Evolutionary conservation across 495 filamentous ascomycete genomes (phyloP), one percentile per base, ranked within the genome.

Genomic region (Penicillium canariense): DNA sequence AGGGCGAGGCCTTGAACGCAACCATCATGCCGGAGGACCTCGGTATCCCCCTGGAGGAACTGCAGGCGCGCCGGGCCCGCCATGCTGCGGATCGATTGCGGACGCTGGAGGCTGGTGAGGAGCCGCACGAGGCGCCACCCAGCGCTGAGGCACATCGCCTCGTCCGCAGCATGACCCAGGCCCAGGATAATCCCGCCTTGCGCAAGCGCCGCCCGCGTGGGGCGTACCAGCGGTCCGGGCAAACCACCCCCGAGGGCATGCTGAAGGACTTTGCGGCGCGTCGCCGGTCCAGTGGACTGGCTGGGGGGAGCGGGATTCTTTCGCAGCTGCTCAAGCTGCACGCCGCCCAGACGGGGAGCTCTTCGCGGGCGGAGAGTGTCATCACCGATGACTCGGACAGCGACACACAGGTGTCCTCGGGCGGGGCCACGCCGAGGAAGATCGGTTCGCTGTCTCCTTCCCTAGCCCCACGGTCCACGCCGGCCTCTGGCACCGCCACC

Each of bases 401-500:
- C 32, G 73, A 76, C 6, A 70, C 71, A 2, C 61, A 59, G 40
- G 55, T 64, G 8, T 74, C 73, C 2, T 76, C 73, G 0, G 73
- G 72, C 7, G 52, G 60, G 4, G 65, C 66, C 11, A 75, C 72
- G 6, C 72, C 72, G 0, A 68, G 66, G 49, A 64, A 66, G 20
- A 30, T 46, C 43, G 67, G 65, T 25, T 59, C 63, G 9, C 46
- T 59, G 5, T 63, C 66, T 0, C 66, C 66, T 3, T 51, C 51
- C 1, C 26, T 58, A 17, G 27, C 55, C 7, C 39, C 48, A n/a
- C n/a, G n/a, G 2, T 68, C 64, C 6, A 48, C 45, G 46, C 60
- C 67, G 4, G 31, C 62, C 0, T 83, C 83, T 18, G 83, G 84
- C n/a, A 56, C 80, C 14, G 71, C 73, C 31, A 84, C 85, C 17